Conservation (phyloP, 1,139 yeast genomes). For the Diutina neorugosa region DNA sequence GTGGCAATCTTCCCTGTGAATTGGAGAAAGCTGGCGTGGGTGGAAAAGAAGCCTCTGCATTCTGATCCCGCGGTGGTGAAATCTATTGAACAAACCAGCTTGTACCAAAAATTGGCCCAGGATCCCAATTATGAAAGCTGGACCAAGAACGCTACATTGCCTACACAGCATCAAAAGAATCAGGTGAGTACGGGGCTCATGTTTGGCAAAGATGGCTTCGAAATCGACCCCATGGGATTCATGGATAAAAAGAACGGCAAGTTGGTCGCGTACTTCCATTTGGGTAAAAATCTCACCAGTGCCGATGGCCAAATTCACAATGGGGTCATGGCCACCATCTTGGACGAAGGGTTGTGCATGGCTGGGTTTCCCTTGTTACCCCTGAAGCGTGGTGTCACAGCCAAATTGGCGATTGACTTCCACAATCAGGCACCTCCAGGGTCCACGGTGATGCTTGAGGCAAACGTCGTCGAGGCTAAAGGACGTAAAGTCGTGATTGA, state of each 20-base stretch:
- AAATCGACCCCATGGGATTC: conserved; percentile 56
- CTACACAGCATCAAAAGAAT: conserved; percentile 47
- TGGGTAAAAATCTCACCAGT: conserved; percentile 56
- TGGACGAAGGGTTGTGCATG: conserved; percentile 79
- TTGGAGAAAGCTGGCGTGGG: conserved; percentile 18
- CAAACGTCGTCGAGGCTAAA: conserved; percentile 50
- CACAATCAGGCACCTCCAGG: conserved; percentile 54
- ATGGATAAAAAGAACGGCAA: conserved; percentile 33
- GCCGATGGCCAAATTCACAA: conserved; percentile 67
- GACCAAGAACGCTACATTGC: conserved; percentile 35
- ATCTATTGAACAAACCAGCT: conserved; percentile 18
- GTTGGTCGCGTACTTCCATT: conserved; percentile 50
- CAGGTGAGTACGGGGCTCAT: conserved; percentile 59
- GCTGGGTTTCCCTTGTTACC: conserved; percentile 87
- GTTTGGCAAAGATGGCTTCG: conserved; percentile 49
- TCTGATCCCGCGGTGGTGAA: conserved; percentile 20
- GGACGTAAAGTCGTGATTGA: conserved; percentile 75
- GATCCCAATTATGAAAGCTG: conserved; percentile 16
- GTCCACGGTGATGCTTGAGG: conserved; percentile 54
- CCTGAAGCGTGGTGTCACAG: conserved; percentile 83
- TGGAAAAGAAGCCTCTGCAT: conserved; percentile 15
- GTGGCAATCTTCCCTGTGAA: conserved; percentile 30
- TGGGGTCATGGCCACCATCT: conserved; percentile 69
- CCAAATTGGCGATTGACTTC: conserved; percentile 57
- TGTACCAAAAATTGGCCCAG: conserved; percentile 19